These are phyloP conservation scores for Exophiala sideris DNA, from an alignment of 2,329 filamentous ascomycete species.

Conservation along the genomic window DNA sequence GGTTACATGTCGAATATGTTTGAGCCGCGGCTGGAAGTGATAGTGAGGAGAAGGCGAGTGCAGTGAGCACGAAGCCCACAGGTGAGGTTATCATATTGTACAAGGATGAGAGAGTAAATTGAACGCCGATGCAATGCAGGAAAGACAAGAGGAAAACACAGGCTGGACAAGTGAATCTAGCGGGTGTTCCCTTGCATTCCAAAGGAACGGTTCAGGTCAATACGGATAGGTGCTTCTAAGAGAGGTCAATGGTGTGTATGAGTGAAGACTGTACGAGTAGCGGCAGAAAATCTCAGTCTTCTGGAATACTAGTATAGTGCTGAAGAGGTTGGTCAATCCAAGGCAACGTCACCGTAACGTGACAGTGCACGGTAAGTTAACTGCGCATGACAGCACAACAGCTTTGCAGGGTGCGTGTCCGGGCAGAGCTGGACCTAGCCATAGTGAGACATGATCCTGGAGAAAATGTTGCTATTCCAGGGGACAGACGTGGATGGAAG, in stretches of 20 bases:
- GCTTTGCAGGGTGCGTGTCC: too few species aligned
- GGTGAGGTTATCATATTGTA: conserved; percentile 19
- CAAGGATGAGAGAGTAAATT: conserved; percentile 4
- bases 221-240: background rate
- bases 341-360: too few species aligned
- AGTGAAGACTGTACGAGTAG: background rate
- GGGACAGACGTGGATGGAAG: conserved; percentile 3
- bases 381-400: too few species aligned
- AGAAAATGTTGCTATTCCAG: conserved; percentile 7
- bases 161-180: conserved; percentile 4
- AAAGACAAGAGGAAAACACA: conserved; percentile 6
- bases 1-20: conserved; percentile 45
- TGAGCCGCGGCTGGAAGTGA: conserved; percentile 35
- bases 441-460: background rate
- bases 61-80: conserved; percentile 13
- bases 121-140: conserved; percentile 23
- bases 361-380: too few species aligned
- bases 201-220: background rate
- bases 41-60: conserved; percentile 15
- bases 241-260: background rate
- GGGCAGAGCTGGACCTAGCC: too few species aligned
- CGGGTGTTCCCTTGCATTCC: background rate
- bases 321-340: too few species aligned
- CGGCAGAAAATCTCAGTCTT: background rate
- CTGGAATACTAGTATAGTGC: too few species aligned